Percentiles rank a stretch among this genome's conserved stretches.
Evolutionary conservation across 345 rosid species (phyloP).

Genomic region (Crucihimalaya himalaica): DNA sequence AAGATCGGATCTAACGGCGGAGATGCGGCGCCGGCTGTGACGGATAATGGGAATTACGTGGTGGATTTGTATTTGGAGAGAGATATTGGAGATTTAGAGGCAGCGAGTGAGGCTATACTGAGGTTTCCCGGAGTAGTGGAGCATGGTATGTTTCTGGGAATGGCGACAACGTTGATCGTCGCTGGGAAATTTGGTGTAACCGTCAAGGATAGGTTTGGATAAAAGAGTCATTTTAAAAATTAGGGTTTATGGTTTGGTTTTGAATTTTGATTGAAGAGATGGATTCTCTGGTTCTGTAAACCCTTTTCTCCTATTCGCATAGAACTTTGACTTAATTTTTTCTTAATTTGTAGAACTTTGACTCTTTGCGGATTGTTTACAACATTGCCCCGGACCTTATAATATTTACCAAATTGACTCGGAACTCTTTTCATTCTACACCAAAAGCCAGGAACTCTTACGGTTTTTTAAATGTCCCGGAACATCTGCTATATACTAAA

Average conservation of each 20-base stretch:
- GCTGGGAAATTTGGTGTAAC: conserved; percentile 78
- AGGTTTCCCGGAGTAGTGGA: conserved; percentile 86
- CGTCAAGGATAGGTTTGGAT: conserved; percentile 52
- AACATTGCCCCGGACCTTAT: not conserved
- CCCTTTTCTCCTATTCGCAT: conserved; percentile 28
- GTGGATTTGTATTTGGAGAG: conserved; percentile 79
- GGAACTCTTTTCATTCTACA: not conserved
- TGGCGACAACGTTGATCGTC: conserved; percentile 89
- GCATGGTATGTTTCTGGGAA: conserved; percentile 91
- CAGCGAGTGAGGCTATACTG: conserved; percentile 67
- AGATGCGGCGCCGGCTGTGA: conserved; percentile 51
- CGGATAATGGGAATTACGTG: conserved; percentile 81
- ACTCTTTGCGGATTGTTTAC: not conserved
- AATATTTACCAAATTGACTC: not conserved
- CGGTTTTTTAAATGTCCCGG: not conserved
- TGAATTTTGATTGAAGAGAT: not conserved
- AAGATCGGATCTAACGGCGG: conserved; percentile 34
- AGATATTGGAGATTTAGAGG: conserved; percentile 75
- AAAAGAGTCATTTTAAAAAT: conserved; percentile 22
- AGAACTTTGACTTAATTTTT: not conserved
- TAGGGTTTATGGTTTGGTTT: conserved; percentile 35
- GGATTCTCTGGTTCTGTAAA: conserved; percentile 19
- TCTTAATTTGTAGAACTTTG: not conserved
- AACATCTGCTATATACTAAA: not conserved
- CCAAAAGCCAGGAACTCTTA: not conserved